Evolutionary conservation across 805 yeast genomes (phyloP).

Genomic region (Candida hungchunana): DNA sequence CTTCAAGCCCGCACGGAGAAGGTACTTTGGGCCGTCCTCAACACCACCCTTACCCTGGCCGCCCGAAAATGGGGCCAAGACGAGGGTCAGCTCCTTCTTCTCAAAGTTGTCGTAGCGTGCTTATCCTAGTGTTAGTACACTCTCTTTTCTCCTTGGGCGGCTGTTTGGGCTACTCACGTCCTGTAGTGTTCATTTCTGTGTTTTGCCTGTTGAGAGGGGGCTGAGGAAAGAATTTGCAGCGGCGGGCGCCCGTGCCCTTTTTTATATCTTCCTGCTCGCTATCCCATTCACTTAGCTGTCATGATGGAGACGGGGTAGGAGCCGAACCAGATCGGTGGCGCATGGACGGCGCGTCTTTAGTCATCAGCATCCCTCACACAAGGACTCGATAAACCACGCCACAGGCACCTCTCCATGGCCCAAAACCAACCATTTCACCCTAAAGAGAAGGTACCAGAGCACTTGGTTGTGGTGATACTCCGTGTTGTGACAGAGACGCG

Average conservation of each 20-base stretch:
- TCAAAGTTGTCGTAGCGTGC: conserved; percentile 50
- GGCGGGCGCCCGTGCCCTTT: too few species aligned
- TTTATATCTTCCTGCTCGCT: conserved; percentile 25
- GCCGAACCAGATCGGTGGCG: conserved; percentile 1
- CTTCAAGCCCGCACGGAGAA: conserved; percentile 68
- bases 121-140: conserved; percentile 3
- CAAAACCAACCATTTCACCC: too few species aligned
- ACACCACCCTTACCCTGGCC: conserved; percentile 96
- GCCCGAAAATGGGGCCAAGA: conserved; percentile 91
- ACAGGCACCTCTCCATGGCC: too few species aligned
- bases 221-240: neutral
- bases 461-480: too few species aligned
- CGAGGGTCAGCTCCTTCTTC: conserved; percentile 55
- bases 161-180: conserved; percentile 6
- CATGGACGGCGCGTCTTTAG: neutral
- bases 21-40: conserved; percentile 85
- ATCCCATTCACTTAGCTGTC: conserved; percentile 26
- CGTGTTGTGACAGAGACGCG: too few species aligned
- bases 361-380: neutral
- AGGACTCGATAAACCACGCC: too few species aligned
- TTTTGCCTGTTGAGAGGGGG: neutral
- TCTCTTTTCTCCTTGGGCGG: neutral
- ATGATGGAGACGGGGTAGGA: conserved; percentile 1
- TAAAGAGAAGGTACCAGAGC: too few species aligned
- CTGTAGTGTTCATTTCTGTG: conserved; percentile 5